Base-by-base conservation (phyloP, 2,329 filamentous ascomycete species). In the Cercospora brassicicola region DNA sequence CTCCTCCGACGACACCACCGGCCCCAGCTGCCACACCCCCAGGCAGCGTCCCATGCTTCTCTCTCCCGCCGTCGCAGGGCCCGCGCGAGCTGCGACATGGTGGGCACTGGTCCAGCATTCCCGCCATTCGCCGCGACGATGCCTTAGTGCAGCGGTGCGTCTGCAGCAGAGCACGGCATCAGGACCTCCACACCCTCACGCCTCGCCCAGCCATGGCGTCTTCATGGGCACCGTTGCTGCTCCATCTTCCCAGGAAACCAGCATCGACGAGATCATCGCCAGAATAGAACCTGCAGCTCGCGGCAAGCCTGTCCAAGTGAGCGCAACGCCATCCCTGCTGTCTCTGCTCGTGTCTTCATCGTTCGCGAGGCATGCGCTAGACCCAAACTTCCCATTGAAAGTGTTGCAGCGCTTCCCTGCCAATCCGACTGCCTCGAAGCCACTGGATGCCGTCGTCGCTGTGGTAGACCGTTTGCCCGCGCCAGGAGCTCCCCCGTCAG, bases 391-490 rank as follows among this genome's bases (percentile, higher is more conserved):
- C 0, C 64, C 75, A 20, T 61, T 70, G 4, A 45, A 66, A 11
- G 67, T 76, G 13, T 55, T 76, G 9, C 6, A 67, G 18, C 62
- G 69, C 4, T 68, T 73, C 13, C 15, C 56, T 15, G 36, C 62
- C 15, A 65, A 69, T 31, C 67, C 64, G 20, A 51, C 64, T 4
- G 23, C 55, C 13, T 64, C 60, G 11, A 69, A 72, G 42, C 56
- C 67, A 3, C 20, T 77, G 15, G 70, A 75, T 33, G 68, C 71
- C n/a, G 64, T 74, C n/a, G 70, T 71, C 11, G 76, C 75, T 7
- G 72, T 78, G 18, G 75, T 78, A 6, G 76, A 78, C 59, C 71
- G 73, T 3, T 62, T 78, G 20, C 75, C 76, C 1, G 57, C 68
- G 18, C 57, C 57, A 4, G 48, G 59, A 18, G 59, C 62, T 9